These are phyloP conservation scores for Fraxinus sp. DNA, from an alignment of 305 asterid genomes.

Conservation along the genomic window DNA sequence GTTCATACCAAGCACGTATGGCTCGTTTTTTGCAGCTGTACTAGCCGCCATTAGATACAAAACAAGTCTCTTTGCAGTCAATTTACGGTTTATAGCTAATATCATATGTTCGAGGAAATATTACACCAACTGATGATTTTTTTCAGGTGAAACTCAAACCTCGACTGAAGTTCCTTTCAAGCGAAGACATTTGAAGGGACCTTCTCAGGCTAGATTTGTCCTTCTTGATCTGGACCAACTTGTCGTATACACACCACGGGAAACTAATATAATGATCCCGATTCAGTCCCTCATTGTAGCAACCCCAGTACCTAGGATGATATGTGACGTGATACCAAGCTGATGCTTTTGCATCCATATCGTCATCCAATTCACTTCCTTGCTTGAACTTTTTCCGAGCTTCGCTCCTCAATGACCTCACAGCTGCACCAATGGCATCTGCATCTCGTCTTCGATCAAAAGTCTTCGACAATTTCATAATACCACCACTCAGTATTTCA, in stretches of 20 bases:
- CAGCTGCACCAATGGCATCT: constrained; percentile 63
- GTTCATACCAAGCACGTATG: background rate
- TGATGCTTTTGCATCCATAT: constrained; percentile 71
- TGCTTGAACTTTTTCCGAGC: constrained; percentile 70
- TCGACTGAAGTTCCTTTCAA: constrained; percentile 23
- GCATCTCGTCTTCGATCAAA: constrained; percentile 78
- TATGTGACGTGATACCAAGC: constrained; percentile 93
- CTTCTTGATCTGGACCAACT: constrained; percentile 68
- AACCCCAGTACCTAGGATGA: constrained; percentile 69
- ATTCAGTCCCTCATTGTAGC: constrained; percentile 60
- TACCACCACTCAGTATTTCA: constrained; percentile 72
- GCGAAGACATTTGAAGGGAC: constrained; percentile 19
- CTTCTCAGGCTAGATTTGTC: constrained; percentile 21
- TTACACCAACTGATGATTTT: background rate
- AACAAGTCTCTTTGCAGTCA: background rate
- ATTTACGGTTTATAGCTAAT: background rate
- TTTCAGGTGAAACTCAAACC: constrained; percentile 29
- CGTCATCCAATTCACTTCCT: constrained; percentile 47
- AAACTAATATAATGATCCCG: constrained; percentile 82
- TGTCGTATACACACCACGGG: constrained; percentile 89
- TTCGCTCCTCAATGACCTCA: constrained; percentile 72
- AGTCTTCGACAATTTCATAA: constrained; percentile 65
- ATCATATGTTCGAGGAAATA: background rate
- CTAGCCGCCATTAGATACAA: background rate
- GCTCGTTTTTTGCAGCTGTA: background rate